Evolutionary conservation across 805 yeast genomes (phyloP).

Genomic region (Wickerhamiella cacticola): DNA sequence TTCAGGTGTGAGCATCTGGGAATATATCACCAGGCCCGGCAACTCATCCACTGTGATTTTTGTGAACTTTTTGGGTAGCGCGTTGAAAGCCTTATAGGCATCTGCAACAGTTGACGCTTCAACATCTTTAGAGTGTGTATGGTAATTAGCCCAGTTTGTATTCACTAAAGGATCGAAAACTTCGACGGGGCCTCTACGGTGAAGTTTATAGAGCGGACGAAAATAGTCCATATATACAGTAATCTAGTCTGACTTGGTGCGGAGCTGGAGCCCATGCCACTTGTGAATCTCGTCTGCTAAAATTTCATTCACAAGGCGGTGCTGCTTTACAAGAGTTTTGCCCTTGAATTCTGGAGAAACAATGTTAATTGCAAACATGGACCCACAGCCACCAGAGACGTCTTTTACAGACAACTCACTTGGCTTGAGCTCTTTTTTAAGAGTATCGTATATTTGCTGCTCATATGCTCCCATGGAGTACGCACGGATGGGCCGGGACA

Average conservation of each 20-base stretch:
- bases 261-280: constrained; percentile 92
- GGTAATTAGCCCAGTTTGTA: not conserved
- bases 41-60: constrained; percentile 23
- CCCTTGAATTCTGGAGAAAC: constrained; percentile 69
- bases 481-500: not conserved
- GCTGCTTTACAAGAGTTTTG: constrained; percentile 77
- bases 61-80: not conserved
- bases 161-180: constrained; percentile 4
- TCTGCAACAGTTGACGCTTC: not conserved
- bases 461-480: constrained; percentile 47
- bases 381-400: constrained; percentile 93
- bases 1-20: constrained; percentile 20
- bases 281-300: constrained; percentile 72
- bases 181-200: constrained; percentile 13
- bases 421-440: constrained; percentile 50
- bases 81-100: constrained; percentile 12
- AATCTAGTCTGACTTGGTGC: constrained; percentile 42
- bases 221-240: constrained; percentile 16
- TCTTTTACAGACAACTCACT: constrained; percentile 55
- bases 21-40: constrained; percentile 29
- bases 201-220: constrained; percentile 23
- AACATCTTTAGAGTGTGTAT: not conserved
- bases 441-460: constrained; percentile 43
- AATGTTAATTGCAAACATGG: constrained; percentile 85
- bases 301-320: constrained; percentile 70